A percentile compares a stretch with the other conserved stretches of the same genome.
Conservation (phyloP, 2,329 filamentous ascomycete species). For the Venturia asperata region DNA sequence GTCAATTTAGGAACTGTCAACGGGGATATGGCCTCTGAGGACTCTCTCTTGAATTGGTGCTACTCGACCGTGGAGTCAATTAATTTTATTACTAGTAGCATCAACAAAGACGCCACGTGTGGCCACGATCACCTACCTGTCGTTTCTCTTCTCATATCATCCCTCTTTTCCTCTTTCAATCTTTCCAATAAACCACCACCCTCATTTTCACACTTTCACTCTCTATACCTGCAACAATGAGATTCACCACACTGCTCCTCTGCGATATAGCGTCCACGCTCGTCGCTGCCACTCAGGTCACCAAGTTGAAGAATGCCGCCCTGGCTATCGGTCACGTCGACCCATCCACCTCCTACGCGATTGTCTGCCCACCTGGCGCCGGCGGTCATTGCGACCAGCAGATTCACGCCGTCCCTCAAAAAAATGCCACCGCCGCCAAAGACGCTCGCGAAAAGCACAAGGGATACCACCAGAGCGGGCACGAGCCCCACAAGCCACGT, state of each 20-base stretch:
- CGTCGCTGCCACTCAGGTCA: background rate
- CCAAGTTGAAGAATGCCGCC: background rate
- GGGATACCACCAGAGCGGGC: background rate
- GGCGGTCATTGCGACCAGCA: background rate
- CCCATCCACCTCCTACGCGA: background rate
- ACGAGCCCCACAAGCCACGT: background rate
- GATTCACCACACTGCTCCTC: background rate
- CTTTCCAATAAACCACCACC: background rate
- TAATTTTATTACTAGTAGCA: too few species aligned
- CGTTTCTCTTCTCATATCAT: background rate
- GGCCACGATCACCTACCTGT: background rate
- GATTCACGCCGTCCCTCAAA: background rate
- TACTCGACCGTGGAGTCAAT: too few species aligned
- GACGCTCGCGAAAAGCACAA: background rate
- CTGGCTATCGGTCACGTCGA: background rate
- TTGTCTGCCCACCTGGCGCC: background rate
- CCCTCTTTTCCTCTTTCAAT: background rate
- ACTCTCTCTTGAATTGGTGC: too few species aligned
- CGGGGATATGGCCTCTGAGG: too few species aligned
- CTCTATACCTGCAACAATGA: background rate
- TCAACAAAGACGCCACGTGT: background rate
- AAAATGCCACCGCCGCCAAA: background rate
- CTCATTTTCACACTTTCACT: background rate
- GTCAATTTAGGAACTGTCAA: too few species aligned
- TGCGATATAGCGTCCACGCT: background rate